These are phyloP conservation scores for Aaosphaeria pasadenensis DNA, from an alignment of 2,329 filamentous ascomycete genomes.

Conservation along the genomic window DNA sequence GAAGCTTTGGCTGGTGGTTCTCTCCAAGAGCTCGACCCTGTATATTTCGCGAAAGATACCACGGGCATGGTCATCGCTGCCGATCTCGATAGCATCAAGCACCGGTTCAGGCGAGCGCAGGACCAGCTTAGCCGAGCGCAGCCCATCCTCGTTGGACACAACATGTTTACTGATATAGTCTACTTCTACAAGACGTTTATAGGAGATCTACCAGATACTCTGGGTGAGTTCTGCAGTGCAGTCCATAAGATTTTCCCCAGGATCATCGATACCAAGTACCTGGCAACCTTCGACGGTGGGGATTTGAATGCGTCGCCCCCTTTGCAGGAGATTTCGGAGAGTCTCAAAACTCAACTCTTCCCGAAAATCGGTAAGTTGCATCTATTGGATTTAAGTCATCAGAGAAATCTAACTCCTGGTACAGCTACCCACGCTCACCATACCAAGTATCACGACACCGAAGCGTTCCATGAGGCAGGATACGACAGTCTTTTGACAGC, in stretches of 20 bases:
- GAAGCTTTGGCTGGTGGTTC: conserved; percentile 44
- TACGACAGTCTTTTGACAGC: conserved; percentile 63
- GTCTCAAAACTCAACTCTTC: conserved; percentile 38
- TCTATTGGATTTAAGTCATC: not conserved
- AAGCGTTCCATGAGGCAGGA: conserved; percentile 58
- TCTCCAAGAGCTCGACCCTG: conserved; percentile 34
- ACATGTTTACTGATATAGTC: conserved; percentile 62
- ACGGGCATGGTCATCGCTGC: conserved; percentile 34
- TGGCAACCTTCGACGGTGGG: conserved; percentile 57
- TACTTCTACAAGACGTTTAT: conserved; percentile 65
- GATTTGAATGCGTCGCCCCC: conserved; percentile 50
- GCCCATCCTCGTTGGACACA: conserved; percentile 61
- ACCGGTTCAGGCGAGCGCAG: conserved; percentile 40
- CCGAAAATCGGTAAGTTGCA: conserved; percentile 40
- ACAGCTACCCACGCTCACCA: conserved; percentile 19
- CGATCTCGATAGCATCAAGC: conserved; percentile 33
- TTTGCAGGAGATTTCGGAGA: conserved; percentile 48
- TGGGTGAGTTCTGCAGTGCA: conserved; percentile 51
- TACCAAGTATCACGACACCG: conserved; percentile 40
- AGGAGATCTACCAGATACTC: conserved; percentile 52
- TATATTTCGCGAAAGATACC: conserved; percentile 32
- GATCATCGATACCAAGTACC: conserved; percentile 62
- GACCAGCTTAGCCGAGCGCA: conserved; percentile 44
- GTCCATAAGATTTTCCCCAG: conserved; percentile 56
- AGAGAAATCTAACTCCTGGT: not conserved